Base-by-base conservation (phyloP, 768 basidiomycete species). In the Calocera cornea region DNA sequence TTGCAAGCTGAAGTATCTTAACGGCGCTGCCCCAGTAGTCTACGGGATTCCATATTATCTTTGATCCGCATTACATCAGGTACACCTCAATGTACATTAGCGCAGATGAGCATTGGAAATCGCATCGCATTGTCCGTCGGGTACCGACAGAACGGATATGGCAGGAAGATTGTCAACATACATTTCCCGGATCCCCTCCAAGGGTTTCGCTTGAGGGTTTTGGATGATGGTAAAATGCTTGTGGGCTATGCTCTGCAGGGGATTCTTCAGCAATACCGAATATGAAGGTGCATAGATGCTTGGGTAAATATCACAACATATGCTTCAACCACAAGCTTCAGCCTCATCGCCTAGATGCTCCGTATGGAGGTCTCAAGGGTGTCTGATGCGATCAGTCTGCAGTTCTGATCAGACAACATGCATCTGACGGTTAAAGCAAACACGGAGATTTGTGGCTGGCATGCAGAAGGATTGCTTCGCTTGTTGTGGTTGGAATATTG, bases 31-130 rank as follows among this genome's bases (percentile, higher is more conserved):
- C 14, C 89, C 93, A 16, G 87, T 99, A 0, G 87, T 95, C 12
- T 98, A 97, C 74, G 97, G 97, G 1, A 88, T 99, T 71, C 97
- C 97, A 1, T 92, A 95, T 73, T 92, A 91, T 76, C 75, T 97
- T 68, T 84, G 75, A 72, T 73, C 24, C 50, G n/a, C 34, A 14
- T 66, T 17, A 27, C 27, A n/a, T 70, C 66, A 36, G 64, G 24
- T 31, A 50, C 34, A 17, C 17, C 14, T 31, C 27, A 38, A 31
- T 65, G 65, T 64, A 70, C 79, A 10, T 34, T 44, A 66, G n/a
- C 22, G 63, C 54, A 68, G 44, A 31, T 65, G 16, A 67, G 66
- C 16, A 60, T 29, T 24, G 19, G 44, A 24, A 47, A 47, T 24
- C 44, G 14, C 36, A 38, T 19, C 5, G 7, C 8, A 5, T 17